Percentiles rank a stretch among this genome's conserved stretches.
phyloP scores from a whole-genome alignment of 2,329 filamentous ascomycete species.

The Lizonia empirigonia region DNA sequence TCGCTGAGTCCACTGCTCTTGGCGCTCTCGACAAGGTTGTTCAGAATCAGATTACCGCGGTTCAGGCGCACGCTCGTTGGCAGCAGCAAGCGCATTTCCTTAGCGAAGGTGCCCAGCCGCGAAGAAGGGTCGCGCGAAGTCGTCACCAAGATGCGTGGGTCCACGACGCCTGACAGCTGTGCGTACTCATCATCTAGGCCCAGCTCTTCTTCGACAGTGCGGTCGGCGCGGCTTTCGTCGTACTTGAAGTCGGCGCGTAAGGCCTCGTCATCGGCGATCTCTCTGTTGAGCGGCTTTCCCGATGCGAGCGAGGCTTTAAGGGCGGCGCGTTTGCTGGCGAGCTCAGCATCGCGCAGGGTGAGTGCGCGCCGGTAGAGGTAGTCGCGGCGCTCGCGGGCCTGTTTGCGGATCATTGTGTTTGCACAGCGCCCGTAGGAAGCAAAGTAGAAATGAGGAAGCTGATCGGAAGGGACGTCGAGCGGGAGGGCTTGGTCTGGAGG shows the following conservation, averaged over 20 bases:
- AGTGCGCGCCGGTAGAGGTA: conserved; percentile 84
- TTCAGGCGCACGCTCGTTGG: conserved; percentile 89
- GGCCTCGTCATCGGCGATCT: conserved; percentile 83
- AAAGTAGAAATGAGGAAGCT: too few species aligned
- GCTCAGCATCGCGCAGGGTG: conserved; percentile 79
- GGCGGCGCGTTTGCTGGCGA: conserved; percentile 87
- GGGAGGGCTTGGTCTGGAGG: too few species aligned
- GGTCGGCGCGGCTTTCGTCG: conserved; percentile 79
- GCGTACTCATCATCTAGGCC: conserved; percentile 90
- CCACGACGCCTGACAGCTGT: conserved; percentile 86
- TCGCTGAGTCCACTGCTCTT: conserved; percentile 82
- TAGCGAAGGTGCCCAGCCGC: conserved; percentile 85
- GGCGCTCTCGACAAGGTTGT: conserved; percentile 82
- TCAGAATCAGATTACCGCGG: conserved; percentile 85
- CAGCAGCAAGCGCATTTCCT: conserved; percentile 83
- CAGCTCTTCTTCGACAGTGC: conserved; percentile 69
- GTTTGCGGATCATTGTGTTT: conserved; percentile 49
- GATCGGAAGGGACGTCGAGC: neutral
- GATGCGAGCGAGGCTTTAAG: conserved; percentile 85
- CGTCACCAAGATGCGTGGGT: conserved; percentile 86
- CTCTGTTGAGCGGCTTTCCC: conserved; percentile 81
- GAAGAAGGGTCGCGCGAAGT: conserved; percentile 88
- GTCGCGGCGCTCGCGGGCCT: conserved; percentile 79
- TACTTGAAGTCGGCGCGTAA: conserved; percentile 90
- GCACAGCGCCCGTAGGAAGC: too few species aligned